Percentiles rank a stretch among this genome's conserved stretches.
Evolutionary conservation across 1,284 basidiomycete genomes (phyloP).

Genomic region (Dichomitus squalens): DNA sequence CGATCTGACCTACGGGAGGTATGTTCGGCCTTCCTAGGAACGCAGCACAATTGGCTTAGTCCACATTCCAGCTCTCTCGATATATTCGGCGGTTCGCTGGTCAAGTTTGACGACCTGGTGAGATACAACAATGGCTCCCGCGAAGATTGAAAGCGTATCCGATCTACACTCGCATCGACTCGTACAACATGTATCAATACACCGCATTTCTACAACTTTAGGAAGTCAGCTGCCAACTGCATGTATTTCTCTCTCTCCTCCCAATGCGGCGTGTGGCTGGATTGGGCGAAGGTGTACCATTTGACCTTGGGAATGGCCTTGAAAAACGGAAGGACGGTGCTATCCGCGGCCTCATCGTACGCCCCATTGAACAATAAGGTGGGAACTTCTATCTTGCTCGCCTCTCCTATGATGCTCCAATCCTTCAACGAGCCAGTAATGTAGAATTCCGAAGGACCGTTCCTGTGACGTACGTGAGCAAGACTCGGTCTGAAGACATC

Average conservation of each 20-base stretch:
- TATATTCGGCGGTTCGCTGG: conserved; percentile 80
- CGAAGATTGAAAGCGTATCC: background rate
- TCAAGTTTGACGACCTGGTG: conserved; percentile 74
- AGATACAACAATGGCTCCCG: conserved; percentile 19
- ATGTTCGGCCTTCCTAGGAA: conserved; percentile 20
- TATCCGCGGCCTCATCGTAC: conserved; percentile 26
- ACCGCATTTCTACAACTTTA: background rate
- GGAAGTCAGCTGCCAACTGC: conserved; percentile 40
- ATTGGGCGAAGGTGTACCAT: conserved; percentile 50
- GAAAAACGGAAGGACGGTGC: conserved; percentile 19
- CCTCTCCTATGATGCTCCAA: conserved; percentile 23
- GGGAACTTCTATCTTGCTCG: conserved; percentile 23
- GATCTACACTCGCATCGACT: background rate
- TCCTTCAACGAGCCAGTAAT: conserved; percentile 25
- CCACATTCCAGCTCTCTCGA: conserved; percentile 62
- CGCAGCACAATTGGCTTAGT: background rate
- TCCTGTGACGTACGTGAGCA: background rate
- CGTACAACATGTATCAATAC: background rate
- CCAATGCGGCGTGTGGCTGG: conserved; percentile 46
- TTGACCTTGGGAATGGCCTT: conserved; percentile 33
- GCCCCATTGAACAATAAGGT: conserved; percentile 29
- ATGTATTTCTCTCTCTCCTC: conserved; percentile 51
- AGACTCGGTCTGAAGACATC: conserved; percentile 7
- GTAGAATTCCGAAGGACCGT: conserved; percentile 21
- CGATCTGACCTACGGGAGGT: conserved; percentile 97